phyloP scores from a whole-genome alignment of 768 basidiomycete genomes.

The Arthromyces matolae region DNA sequence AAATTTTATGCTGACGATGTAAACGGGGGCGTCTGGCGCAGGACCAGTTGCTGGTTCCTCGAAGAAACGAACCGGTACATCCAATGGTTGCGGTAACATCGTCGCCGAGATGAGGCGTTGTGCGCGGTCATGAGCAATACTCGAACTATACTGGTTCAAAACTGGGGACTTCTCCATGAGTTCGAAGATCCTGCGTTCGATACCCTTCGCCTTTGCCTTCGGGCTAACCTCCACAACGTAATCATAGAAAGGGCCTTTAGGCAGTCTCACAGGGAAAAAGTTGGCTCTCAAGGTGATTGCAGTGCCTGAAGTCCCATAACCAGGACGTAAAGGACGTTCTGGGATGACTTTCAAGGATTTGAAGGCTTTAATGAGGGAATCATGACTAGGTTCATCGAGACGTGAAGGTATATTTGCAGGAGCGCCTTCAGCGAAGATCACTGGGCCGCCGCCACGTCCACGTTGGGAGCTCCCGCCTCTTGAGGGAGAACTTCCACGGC shows the following conservation, averaged over 20 bases:
- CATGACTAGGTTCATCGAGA: slow-evolving; percentile 29
- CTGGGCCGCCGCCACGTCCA: slow-evolving; percentile 27
- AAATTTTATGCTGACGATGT: slow-evolving; percentile 39
- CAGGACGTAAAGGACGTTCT: slow-evolving; percentile 49
- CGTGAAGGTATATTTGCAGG: slow-evolving; percentile 34
- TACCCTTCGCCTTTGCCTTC: slow-evolving; percentile 37
- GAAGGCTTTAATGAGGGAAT: slow-evolving; percentile 38
- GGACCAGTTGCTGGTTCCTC: slow-evolving; percentile 39
- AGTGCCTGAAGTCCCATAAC: slow-evolving; percentile 50
- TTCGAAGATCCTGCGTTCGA: slow-evolving; percentile 50
- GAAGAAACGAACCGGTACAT: slow-evolving; percentile 37
- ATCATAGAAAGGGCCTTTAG: slow-evolving; percentile 47
- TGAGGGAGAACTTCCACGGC: slow-evolving; percentile 21
- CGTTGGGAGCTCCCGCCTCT: slow-evolving; percentile 21
- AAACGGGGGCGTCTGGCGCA: slow-evolving; percentile 33
- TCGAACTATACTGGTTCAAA: slow-evolving; percentile 31
- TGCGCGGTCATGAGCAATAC: slow-evolving; percentile 53
- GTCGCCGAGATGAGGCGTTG: slow-evolving; percentile 43
- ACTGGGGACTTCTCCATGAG: slow-evolving; percentile 43
- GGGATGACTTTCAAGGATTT: slow-evolving; percentile 28
- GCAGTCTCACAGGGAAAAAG: slow-evolving; percentile 54
- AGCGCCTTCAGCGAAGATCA: slow-evolving; percentile 35
- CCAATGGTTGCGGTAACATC: slow-evolving; percentile 41
- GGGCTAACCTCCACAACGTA: slow-evolving; percentile 53
- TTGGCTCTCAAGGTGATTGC: slow-evolving; percentile 54